Evolutionary conservation across 805 yeast genomes (phyloP), one percentile per base, ranked within the genome.

Genomic region (Metschnikowia kunwiensis): DNA sequence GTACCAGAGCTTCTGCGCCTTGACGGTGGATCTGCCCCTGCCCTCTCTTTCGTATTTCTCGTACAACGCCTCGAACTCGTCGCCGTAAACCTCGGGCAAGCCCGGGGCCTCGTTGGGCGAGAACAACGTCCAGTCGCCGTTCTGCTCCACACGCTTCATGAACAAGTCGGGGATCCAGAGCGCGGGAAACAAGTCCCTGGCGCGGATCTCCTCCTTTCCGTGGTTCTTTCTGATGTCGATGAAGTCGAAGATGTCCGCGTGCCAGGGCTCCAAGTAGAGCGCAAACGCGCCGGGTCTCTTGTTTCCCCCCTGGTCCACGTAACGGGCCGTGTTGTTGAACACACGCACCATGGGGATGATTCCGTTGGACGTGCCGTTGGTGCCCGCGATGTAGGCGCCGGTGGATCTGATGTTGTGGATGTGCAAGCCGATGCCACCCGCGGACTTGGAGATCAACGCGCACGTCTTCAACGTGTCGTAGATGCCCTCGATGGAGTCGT

Each of bases 281-380:
- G 81, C 81, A 57, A 76, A 74, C 10, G 81, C 81, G 53, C 82
- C 82, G 11, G 82, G 82, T 57, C 82, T 63, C 60, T 76, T 76
- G 59, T 76, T 76, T 49, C 82, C 82, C 55, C 82, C 82, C 58
- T 76, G 82, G 51, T 76, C 82, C 28, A 76, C 82, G 50, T 76
- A 76, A 55, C 80, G 67, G 24, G 82, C 82, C 25, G 82, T 75
- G 54, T 74, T 75, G 59, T 76, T 76, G 63, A 76, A 76, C 17
- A 76, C 82, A 54, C 80, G 68, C 27, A 76, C 70, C 82, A 76
- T 76, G 26, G 82, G 82, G 44, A 76, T 74, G 34, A 76, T 68
- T 44, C 82, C 82, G 53, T 74, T 76, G 25, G 81, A 76, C 20
- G 79, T 74, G 54, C 82, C 82, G 53, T 76, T 76, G 20, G 81